These are phyloP conservation scores for Adansonia digitata DNA, from an alignment of 345 rosid species.

Conservation along the genomic window DNA sequence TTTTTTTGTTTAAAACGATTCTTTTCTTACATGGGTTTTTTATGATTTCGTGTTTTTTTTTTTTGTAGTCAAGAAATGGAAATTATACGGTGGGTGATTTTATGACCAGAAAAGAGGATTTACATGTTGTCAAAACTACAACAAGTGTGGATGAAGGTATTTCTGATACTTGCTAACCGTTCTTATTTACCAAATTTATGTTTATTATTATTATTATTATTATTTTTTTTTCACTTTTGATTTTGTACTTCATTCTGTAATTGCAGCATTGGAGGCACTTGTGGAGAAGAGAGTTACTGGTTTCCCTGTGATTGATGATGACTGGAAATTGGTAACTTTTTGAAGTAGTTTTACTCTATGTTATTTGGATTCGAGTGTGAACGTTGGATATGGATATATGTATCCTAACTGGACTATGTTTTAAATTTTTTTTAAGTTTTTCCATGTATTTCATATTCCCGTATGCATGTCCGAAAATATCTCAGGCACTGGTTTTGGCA, in stretches of 20 bases:
- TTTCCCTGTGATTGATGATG: slow-evolving; percentile 82
- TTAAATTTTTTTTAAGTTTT: background rate
- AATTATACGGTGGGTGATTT: slow-evolving; percentile 79
- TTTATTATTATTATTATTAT: too few species aligned
- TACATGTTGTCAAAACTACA: slow-evolving; percentile 65
- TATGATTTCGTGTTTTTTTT: too few species aligned
- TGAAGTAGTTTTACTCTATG: background rate
- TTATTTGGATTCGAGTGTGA: background rate
- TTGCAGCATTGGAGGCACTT: slow-evolving; percentile 69
- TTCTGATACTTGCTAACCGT: slow-evolving; percentile 1
- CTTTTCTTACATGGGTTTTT: background rate
- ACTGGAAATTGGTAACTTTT: slow-evolving; percentile 71
- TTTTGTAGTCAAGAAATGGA: slow-evolving; percentile 47
- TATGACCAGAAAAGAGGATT: slow-evolving; percentile 66
- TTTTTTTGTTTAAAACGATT: background rate
- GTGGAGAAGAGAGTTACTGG: slow-evolving; percentile 88
- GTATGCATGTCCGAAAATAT: too few species aligned
- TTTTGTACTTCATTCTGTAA: background rate
- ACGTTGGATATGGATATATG: too few species aligned
- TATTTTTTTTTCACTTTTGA: background rate
- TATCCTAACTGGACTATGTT: too few species aligned
- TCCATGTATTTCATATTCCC: background rate
- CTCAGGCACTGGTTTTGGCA: too few species aligned
- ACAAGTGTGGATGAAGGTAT: slow-evolving; percentile 87
- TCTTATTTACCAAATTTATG: too few species aligned